Evolutionary conservation across 2,329 filamentous ascomycete genomes (phyloP), one percentile per base, ranked within the genome.

Genomic region (Spiromastix sp.): DNA sequence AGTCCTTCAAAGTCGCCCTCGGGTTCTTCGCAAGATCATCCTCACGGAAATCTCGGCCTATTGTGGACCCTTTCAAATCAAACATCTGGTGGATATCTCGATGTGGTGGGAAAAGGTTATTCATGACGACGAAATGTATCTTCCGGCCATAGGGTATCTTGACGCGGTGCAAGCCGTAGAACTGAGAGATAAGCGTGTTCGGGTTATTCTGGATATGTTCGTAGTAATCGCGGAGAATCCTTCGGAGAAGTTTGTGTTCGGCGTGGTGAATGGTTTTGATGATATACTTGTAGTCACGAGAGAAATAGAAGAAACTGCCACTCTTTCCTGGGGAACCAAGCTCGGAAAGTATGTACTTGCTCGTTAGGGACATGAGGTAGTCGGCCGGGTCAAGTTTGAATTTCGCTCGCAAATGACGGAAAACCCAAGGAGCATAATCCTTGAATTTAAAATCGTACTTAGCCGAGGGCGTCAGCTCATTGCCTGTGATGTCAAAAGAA

Each of bases 361-460:
- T 91, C 10, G 91, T 96, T 52, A 98, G 67, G 5, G 91, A 98
- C 78, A 98, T 93, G 42, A 98, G 77, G 57, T 98, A 98, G 61
- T 98, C 91, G 48, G 89, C 91, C 15, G 91, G 91, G 55, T 98
- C 91, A 37, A 96, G 75, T 49, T 81, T 78, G 66, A 98, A 98
- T 43, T 81, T 81, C 32, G 77, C 70, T 46, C 91, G 83, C 28
- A 98, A 72, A 61, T 86, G 85, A 51, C 91, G 85, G 63, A 98
- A 98, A 40, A 98, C 91, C 87, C 89, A 96, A 38, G 91, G 91
- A n/a, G 89, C 89, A 61, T 98, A 98, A 64, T 98, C 91, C 67
- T 98, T 98, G 72, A 98, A 98, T 63, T 98, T 98, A 77, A 98
- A 98, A 66, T 98, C 91, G 67, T 98, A 98, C 64, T 98, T 96